Percentiles rank a stretch among this genome's conserved stretches.
These are phyloP conservation scores for Chrysoporthe puriensis DNA, from an alignment of 2,329 filamentous ascomycete species.

Conservation along the genomic window DNA sequence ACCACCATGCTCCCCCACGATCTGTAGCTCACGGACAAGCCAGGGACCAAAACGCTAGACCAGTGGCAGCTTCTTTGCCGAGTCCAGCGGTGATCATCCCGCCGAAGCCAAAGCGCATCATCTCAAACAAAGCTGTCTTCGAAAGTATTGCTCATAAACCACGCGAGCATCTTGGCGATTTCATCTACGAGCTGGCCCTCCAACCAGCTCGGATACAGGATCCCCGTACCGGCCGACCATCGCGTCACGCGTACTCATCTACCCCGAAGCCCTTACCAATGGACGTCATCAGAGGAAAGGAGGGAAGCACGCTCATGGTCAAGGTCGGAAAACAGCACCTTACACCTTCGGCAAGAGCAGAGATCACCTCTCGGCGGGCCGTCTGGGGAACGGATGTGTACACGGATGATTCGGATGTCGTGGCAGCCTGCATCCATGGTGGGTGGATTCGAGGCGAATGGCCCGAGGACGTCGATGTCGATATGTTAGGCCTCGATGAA, in stretches of 20 bases:
- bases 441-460: conserved; percentile 93
- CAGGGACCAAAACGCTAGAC: conserved; percentile 38
- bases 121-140: conserved; percentile 72
- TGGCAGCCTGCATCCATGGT: conserved; percentile 90
- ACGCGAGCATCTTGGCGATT: conserved; percentile 81
- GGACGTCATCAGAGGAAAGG: conserved; percentile 71
- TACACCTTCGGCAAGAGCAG: conserved; percentile 69
- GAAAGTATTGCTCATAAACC: conserved; percentile 72
- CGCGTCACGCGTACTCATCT: conserved; percentile 43
- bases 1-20: conserved; percentile 53
- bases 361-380: conserved; percentile 79
- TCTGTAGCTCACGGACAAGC: conserved; percentile 27
- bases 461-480: conserved; percentile 74
- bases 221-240: conserved; percentile 54
- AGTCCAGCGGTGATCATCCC: conserved; percentile 50
- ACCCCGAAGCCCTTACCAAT: conserved; percentile 75
- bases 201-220: conserved; percentile 53
- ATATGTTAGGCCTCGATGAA: conserved; percentile 63
- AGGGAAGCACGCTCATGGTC: conserved; percentile 89
- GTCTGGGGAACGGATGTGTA: conserved; percentile 95
- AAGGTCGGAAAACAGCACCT: conserved; percentile 84
- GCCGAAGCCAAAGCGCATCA: conserved; percentile 65
- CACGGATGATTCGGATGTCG: conserved; percentile 91
- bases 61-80: conserved; percentile 38
- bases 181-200: conserved; percentile 75